A percentile compares a stretch with the other conserved stretches of the same genome.
phyloP scores from a whole-genome alignment of 768 basidiomycete species.

The Boletus rubropictus region DNA sequence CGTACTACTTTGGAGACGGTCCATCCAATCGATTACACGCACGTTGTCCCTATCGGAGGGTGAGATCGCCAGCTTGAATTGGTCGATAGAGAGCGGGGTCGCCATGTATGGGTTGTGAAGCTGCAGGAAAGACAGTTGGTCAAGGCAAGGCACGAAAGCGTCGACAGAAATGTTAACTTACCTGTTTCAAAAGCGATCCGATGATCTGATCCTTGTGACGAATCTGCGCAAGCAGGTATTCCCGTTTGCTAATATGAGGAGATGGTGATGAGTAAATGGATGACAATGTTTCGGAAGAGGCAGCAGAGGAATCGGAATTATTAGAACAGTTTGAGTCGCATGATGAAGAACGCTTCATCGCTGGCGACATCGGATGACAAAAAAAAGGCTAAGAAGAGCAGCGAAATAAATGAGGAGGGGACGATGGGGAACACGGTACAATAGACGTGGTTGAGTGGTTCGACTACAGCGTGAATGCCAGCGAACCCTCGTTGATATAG shows the following conservation, averaged over 20 bases:
- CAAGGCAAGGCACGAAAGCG: background rate
- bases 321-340: slow-evolving; percentile 17
- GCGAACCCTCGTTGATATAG: slow-evolving; percentile 3
- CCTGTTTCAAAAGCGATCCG: slow-evolving; percentile 79
- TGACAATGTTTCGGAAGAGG: slow-evolving; percentile 36
- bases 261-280: slow-evolving; percentile 27
- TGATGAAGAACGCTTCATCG: slow-evolving; percentile 19
- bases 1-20: slow-evolving; percentile 59
- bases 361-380: background rate
- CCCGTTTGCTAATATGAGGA: slow-evolving; percentile 60
- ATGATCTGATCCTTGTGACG: slow-evolving; percentile 86
- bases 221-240: slow-evolving; percentile 80
- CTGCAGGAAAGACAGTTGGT: slow-evolving; percentile 1
- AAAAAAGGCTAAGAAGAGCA: background rate
- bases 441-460: slow-evolving; percentile 19
- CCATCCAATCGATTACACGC: slow-evolving; percentile 70
- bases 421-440: background rate
- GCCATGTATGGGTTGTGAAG: slow-evolving; percentile 77
- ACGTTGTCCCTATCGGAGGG: slow-evolving; percentile 66
- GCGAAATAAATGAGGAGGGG: background rate
- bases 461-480: background rate
- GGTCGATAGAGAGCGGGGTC: slow-evolving; percentile 72
- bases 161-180: slow-evolving; percentile 21
- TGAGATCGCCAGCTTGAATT: slow-evolving; percentile 72
- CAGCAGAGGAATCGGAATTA: slow-evolving; percentile 25